Percentiles rank a stretch among this genome's conserved stretches.
These are phyloP conservation scores for Bertia moriformis DNA, from an alignment of 2,329 filamentous ascomycete genomes.

Conservation along the genomic window DNA sequence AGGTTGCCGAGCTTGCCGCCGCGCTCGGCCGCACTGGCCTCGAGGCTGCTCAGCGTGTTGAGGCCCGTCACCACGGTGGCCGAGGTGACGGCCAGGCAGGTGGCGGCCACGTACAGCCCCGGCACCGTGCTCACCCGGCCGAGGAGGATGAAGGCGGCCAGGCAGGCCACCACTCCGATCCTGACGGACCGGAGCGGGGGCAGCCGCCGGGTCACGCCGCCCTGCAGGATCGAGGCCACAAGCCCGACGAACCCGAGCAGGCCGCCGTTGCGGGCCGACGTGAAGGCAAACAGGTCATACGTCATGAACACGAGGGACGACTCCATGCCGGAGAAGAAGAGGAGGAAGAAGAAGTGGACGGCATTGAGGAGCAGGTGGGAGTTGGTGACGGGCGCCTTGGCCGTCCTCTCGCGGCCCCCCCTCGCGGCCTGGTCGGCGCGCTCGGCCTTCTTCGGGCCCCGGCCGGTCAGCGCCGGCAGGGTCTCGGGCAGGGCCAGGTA, in stretches of 20 bases:
- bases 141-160: conserved; percentile 68
- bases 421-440: conserved; percentile 9
- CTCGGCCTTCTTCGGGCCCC: conserved; percentile 8
- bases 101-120: conserved; percentile 68
- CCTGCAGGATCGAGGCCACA: conserved; percentile 81
- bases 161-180: conserved; percentile 63
- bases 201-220: conserved; percentile 73
- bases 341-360: conserved; percentile 77
- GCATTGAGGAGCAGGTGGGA: conserved; percentile 70
- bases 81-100: conserved; percentile 73
- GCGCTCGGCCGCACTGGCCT: conserved; percentile 65
- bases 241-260: conserved; percentile 85
- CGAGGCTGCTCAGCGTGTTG: conserved; percentile 82
- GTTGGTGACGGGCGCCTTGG: conserved; percentile 42
- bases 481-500: conserved; percentile 81
- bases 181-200: conserved; percentile 69
- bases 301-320: conserved; percentile 97
- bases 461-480: conserved; percentile 40
- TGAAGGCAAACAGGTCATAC: conserved; percentile 79
- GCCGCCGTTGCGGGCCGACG: conserved; percentile 64
- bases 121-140: conserved; percentile 51
- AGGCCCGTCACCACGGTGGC: conserved; percentile 89
- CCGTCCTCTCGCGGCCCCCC: conserved; percentile 4
- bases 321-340: conserved; percentile 97
- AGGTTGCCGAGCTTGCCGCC: conserved; percentile 78